These are phyloP conservation scores for Plasmopara halstedii DNA, from an alignment of 352 stramenopile species.

Conservation along the genomic window DNA sequence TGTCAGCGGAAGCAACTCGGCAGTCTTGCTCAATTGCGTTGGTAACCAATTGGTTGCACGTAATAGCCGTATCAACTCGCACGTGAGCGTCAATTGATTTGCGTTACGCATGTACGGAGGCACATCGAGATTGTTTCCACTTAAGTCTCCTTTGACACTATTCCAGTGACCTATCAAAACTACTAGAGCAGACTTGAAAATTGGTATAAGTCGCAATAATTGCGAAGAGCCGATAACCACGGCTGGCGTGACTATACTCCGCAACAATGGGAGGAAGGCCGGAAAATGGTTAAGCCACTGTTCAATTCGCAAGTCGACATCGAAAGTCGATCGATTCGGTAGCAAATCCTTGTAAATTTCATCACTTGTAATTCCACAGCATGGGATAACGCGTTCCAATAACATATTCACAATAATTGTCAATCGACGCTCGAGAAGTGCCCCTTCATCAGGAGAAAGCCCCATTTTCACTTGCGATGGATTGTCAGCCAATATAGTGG, in stretches of 20 bases:
- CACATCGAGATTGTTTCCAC: constrained; percentile 60
- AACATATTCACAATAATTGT: constrained; percentile 60
- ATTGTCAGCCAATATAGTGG: constrained; percentile 5
- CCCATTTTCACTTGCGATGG: constrained; percentile 1
- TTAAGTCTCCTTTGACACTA: constrained; percentile 62
- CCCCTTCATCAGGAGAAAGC: constrained; percentile 17
- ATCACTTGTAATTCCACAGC: constrained; percentile 67
- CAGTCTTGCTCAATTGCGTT: constrained; percentile 34
- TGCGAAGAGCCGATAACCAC: constrained; percentile 34
- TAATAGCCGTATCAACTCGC: constrained; percentile 56
- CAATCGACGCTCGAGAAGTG: constrained; percentile 38
- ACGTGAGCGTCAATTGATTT: constrained; percentile 61
- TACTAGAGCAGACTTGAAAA: constrained; percentile 69
- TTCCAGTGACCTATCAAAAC: constrained; percentile 79
- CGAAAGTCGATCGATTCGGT: constrained; percentile 74
- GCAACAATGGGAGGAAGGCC: constrained; percentile 54
- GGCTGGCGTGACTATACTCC: constrained; percentile 30
- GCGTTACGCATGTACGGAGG: constrained; percentile 76
- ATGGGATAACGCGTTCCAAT: constrained; percentile 65
- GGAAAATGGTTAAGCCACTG: constrained; percentile 83
- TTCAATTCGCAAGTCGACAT: constrained; percentile 73
- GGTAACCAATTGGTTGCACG: constrained; percentile 54
- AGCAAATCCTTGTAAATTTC: constrained; percentile 79
- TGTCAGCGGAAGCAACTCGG: constrained; percentile 58
- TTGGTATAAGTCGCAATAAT: constrained; percentile 45